Evolutionary conservation across 2,329 filamentous ascomycete genomes (phyloP).

Genomic region (Beauveria pseudobassiana): DNA sequence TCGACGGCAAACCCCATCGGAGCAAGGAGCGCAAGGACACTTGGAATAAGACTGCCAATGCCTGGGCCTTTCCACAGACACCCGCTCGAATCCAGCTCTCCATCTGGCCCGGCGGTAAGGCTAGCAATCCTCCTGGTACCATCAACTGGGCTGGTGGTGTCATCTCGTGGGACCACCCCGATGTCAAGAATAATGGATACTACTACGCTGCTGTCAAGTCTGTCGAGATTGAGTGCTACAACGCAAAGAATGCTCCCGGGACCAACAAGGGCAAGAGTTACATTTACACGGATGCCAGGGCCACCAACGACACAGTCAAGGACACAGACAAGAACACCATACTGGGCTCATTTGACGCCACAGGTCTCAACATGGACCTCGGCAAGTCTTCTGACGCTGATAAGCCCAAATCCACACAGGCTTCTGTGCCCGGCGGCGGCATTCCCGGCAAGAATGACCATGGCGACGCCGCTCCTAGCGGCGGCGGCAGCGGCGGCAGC

Average conservation of each 20-base stretch:
- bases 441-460: slow-evolving; percentile 20
- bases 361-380: slow-evolving; percentile 64
- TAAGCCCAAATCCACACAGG: slow-evolving; percentile 14
- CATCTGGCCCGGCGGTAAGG: slow-evolving; percentile 86
- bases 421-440: slow-evolving; percentile 24
- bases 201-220: slow-evolving; percentile 77
- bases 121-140: slow-evolving; percentile 73
- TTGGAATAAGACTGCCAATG: slow-evolving; percentile 75
- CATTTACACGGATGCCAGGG: slow-evolving; percentile 58
- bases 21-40: slow-evolving; percentile 69
- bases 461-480: slow-evolving; percentile 14
- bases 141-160: slow-evolving; percentile 85
- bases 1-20: slow-evolving; percentile 74
- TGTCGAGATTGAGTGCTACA: slow-evolving; percentile 80
- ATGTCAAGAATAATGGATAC: slow-evolving; percentile 74
- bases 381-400: slow-evolving; percentile 24
- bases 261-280: slow-evolving; percentile 65
- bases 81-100: slow-evolving; percentile 87
- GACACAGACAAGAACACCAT: slow-evolving; percentile 69
- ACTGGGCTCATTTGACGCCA: slow-evolving; percentile 72
- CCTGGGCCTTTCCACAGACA: slow-evolving; percentile 85
- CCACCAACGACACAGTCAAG: slow-evolving; percentile 68
- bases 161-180: slow-evolving; percentile 72
- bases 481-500: background rate
- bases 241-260: slow-evolving; percentile 54